phyloP scores from a whole-genome alignment of 2,329 filamentous ascomycete genomes.

The Sphaerulina musiva region DNA sequence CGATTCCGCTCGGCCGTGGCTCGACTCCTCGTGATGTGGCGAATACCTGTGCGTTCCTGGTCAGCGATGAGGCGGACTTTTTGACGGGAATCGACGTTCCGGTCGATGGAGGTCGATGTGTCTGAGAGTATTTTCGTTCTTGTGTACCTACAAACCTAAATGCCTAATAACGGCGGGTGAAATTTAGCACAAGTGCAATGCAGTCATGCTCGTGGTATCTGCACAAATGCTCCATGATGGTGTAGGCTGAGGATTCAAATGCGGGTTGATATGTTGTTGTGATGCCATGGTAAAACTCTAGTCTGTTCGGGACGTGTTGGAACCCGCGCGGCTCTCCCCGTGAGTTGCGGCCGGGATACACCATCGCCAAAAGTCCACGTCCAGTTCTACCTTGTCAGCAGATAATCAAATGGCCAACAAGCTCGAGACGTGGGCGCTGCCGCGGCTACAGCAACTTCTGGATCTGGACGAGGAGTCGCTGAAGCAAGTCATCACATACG shows the following conservation, averaged over 20 bases:
- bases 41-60: constrained; percentile 63
- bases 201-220: no score
- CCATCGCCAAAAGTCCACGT: no score
- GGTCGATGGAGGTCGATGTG: constrained; percentile 51
- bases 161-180: no score
- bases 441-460: constrained; percentile 71
- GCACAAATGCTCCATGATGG: no score
- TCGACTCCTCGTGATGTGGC: constrained; percentile 60
- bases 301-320: no score
- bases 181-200: no score
- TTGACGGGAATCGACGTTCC: constrained; percentile 67
- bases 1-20: constrained; percentile 50
- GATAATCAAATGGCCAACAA: constrained; percentile 21
- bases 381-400: no score
- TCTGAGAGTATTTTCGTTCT: constrained; percentile 26
- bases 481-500: constrained; percentile 76
- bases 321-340: no score
- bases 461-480: constrained; percentile 80
- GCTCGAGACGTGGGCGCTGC: constrained; percentile 49
- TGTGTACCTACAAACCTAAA: not conserved
- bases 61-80: constrained; percentile 64
- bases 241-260: no score
- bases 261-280: no score
- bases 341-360: no score
- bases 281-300: no score